These are phyloP conservation scores for Clitopilus passeckerianus DNA, from an alignment of 768 basidiomycete species.

Conservation along the genomic window DNA sequence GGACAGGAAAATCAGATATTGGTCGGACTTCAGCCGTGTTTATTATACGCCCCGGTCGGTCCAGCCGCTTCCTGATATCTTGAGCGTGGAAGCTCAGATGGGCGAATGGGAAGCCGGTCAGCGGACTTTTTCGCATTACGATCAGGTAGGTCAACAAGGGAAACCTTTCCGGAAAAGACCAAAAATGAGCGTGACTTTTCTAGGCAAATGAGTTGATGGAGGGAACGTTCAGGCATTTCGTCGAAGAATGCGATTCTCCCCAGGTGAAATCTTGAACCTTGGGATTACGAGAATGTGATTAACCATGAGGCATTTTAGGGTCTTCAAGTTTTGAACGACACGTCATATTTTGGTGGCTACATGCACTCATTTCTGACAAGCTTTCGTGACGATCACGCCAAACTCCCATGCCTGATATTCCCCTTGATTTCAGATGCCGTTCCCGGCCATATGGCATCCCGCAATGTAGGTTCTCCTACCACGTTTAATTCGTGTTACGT, in stretches of 20 bases:
- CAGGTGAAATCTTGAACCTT: slow-evolving; percentile 45
- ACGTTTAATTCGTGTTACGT: slow-evolving; percentile 2
- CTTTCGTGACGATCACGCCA: slow-evolving; percentile 66
- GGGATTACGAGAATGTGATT: background rate
- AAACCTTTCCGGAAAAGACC: background rate
- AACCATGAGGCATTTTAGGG: slow-evolving; percentile 37
- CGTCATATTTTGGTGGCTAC: slow-evolving; percentile 62
- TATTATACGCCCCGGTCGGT: slow-evolving; percentile 62
- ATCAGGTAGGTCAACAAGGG: slow-evolving; percentile 37
- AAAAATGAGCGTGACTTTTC: background rate
- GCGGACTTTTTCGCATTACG: slow-evolving; percentile 45
- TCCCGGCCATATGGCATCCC: slow-evolving; percentile 24
- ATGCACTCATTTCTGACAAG: slow-evolving; percentile 49
- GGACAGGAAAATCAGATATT: slow-evolving; percentile 40
- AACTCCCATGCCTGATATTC: slow-evolving; percentile 53
- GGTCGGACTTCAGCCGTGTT: slow-evolving; percentile 67
- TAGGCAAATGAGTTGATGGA: slow-evolving; percentile 70
- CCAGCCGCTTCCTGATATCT: slow-evolving; percentile 55
- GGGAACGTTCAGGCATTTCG: slow-evolving; percentile 55
- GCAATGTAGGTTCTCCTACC: slow-evolving; percentile 36
- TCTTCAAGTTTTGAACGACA: slow-evolving; percentile 62
- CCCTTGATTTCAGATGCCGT: slow-evolving; percentile 48
- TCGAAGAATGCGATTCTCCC: slow-evolving; percentile 72
- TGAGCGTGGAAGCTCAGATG: slow-evolving; percentile 47
- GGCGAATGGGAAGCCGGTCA: slow-evolving; percentile 55